Percentiles rank a stretch among this genome's conserved stretches.
Evolutionary conservation across 306 rosid genomes (phyloP).

Genomic region (barrel medic (Medicago truncatula)): MtrunA17r5.0-ANR NC_053045.1:62512501-62513000

Average conservation of each 20-base stretch:
- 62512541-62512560: slow-evolving; percentile 72
- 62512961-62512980: neutral
- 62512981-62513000: neutral
- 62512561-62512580: slow-evolving; percentile 64
- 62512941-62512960: no score
- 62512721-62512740: slow-evolving; percentile 35
- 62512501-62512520: slow-evolving; percentile 30
- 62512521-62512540: slow-evolving; percentile 75
- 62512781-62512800: slow-evolving; percentile 19
- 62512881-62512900: slow-evolving; percentile 6
- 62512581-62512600: slow-evolving; percentile 31
- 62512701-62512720: slow-evolving; percentile 24
- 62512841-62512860: neutral
- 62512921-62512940: no score
- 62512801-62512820: slow-evolving; percentile 31
- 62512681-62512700: slow-evolving; percentile 32
- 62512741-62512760: neutral
- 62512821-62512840: neutral
- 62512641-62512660: slow-evolving; percentile 26
- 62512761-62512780: slow-evolving; percentile 8
- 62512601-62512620: slow-evolving; percentile 35
- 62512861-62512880: neutral
- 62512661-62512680: slow-evolving; percentile 3
- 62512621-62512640: slow-evolving; percentile 31
- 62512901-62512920: no score